Evolutionary conservation across 163 green algal genomes (phyloP), one percentile per base, ranked within the genome.

Genomic region (Scenedesmus sp.): DNA sequence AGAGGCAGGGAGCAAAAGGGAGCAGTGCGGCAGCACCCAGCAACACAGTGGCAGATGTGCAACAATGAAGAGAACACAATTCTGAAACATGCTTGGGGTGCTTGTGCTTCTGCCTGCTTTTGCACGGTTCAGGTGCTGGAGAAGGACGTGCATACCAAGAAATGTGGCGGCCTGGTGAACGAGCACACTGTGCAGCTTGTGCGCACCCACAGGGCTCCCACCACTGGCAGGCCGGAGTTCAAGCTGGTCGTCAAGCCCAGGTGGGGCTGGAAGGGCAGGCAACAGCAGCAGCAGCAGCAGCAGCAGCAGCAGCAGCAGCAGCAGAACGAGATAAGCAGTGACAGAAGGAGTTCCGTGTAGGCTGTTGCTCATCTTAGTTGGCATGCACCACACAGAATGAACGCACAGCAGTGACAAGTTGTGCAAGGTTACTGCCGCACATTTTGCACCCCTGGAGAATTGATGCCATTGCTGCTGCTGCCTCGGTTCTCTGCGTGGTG

Each of bases 111-210:
- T 12, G 33, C 24, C 37, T 87, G 18, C n/a, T n/a, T n/a, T n/a
- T n/a, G n/a, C n/a, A n/a, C n/a, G n/a, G n/a, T n/a, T 16, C 83
- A 89, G 83, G 83, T 89, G 61, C 59, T 89, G 3, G 83, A 89
- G 83, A 61, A 16, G 10, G 61, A 49, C 65, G 43, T 24, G 22
- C 65, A 76, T n/a, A 81, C 83, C 30, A 46, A 46, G 22, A 33
- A 59, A 2, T 89, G 65, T 51, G 85, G 65, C 0, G 15, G 40
- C 37, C 26, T 51, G 5, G 85, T 83, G 7, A 81, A 81, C 30
- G 68, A 89, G 65, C 85, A 83, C 85, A 72, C 26, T 0, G 61
- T 89, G 44, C 59, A 89, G 85, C 85, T 89, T 15, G 16, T 82
- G 2, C 68, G 85, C 65, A 15, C 35, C 10, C 68, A 43, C 40